phyloP scores from a whole-genome alignment of 345 rosid species.

The Aquilaria sinensis region DNA sequence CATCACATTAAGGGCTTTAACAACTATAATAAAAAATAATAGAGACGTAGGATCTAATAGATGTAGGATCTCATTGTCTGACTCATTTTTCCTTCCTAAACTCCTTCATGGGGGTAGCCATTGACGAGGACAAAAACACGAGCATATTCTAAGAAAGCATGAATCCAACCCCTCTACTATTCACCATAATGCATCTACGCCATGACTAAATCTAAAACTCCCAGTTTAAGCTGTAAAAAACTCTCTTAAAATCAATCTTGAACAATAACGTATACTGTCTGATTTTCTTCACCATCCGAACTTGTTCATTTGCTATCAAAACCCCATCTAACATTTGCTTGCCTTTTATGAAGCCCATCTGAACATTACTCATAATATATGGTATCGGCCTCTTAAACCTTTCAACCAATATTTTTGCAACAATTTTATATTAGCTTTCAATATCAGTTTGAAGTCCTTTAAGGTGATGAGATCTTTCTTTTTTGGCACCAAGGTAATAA shows the following conservation, averaged over 20 bases:
- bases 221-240: neutral
- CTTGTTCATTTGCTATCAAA: neutral
- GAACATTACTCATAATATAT: neutral
- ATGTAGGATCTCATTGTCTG: neutral
- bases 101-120: neutral
- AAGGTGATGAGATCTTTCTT: neutral
- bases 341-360: neutral
- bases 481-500: neutral
- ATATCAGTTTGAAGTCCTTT: neutral
- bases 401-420: neutral
- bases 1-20: neutral
- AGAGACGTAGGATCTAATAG: neutral
- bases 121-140: neutral
- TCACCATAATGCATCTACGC: neutral
- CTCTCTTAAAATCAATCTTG: neutral
- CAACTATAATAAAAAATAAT: neutral
- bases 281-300: neutral
- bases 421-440: neutral
- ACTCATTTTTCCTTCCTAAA: neutral
- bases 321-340: neutral
- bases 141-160: neutral
- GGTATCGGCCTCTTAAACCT: neutral
- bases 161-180: neutral
- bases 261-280: neutral
- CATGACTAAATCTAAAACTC: neutral